These are phyloP conservation scores for Colletotrichum australisinense DNA, from an alignment of 2,329 filamentous ascomycete species.

Conservation along the genomic window DNA sequence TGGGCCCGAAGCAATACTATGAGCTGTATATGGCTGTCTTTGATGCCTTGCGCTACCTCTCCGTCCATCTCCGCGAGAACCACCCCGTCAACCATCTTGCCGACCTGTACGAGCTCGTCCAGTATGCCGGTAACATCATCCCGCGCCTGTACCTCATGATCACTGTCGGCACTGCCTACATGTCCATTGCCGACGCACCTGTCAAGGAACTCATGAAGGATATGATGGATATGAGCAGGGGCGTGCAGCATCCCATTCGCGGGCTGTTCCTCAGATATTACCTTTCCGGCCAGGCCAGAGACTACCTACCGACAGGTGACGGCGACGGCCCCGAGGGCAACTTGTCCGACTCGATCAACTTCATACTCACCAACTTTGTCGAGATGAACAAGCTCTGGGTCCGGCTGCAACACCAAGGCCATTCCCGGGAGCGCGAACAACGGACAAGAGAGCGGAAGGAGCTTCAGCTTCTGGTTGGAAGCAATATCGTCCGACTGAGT, in stretches of 20 bases:
- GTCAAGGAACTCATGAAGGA: conserved; percentile 99
- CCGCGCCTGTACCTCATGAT: conserved; percentile 98
- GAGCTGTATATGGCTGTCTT: conserved; percentile 99
- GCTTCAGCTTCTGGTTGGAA: conserved; percentile 93
- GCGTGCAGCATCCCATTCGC: conserved; percentile 95
- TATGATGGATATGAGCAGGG: conserved; percentile 99
- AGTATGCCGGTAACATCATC: conserved; percentile 98
- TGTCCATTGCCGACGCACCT: conserved; percentile 97
- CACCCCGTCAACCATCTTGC: conserved; percentile 98
- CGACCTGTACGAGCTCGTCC: conserved; percentile 96
- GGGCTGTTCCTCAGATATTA: conserved; percentile 97
- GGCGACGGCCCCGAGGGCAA: conserved; percentile 95
- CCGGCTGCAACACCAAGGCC: conserved; percentile 94
- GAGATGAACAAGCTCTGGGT: conserved; percentile 99
- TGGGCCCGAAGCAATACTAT: conserved; percentile 99
- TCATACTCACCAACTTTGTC: conserved; percentile 97
- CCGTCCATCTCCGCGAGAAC: conserved; percentile 95
- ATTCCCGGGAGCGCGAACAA: conserved; percentile 93
- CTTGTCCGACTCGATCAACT: conserved; percentile 96
- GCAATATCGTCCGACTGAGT: conserved; percentile 94
- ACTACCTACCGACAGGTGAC: conserved; percentile 83
- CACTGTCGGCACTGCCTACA: conserved; percentile 98
- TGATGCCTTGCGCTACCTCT: conserved; percentile 95
- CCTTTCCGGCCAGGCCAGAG: conserved; percentile 92
- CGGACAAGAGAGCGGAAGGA: conserved; percentile 95